A percentile compares a stretch with the other conserved stretches of the same genome.
Conservation (phyloP, 2,329 filamentous ascomycete species). For the Fusarium virguliforme region DNA sequence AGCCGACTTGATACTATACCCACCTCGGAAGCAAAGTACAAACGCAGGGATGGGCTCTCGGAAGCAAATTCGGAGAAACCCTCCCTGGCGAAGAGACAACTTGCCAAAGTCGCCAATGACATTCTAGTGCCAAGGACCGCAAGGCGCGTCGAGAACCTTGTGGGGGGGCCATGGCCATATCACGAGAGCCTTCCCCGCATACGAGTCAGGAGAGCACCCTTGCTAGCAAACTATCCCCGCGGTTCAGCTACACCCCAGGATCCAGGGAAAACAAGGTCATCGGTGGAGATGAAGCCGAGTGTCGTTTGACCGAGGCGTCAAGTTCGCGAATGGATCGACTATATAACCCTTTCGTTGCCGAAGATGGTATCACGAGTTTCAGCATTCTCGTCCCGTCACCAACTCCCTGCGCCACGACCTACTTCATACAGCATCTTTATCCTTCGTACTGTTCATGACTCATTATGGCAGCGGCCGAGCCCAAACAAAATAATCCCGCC, state of each 20-base stretch:
- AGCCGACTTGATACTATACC: background rate
- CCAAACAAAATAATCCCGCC: background rate
- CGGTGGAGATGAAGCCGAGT: background rate
- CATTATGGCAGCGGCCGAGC: background rate
- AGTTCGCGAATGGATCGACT: background rate
- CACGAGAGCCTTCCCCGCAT: slow-evolving; percentile 5
- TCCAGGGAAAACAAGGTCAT: background rate
- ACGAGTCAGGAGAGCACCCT: background rate
- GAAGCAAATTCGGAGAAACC: slow-evolving; percentile 3
- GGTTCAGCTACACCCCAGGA: slow-evolving; percentile 5
- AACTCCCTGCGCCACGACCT: background rate
- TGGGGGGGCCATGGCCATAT: background rate
- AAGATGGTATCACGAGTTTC: background rate
- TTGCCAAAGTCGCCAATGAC: background rate
- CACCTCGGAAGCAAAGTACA: slow-evolving; percentile 4
- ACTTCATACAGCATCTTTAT: background rate
- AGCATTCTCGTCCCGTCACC: background rate
- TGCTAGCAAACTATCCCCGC: background rate
- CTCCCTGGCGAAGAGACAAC: background rate
- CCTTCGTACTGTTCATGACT: background rate
- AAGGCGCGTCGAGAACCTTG: background rate
- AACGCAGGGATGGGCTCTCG: background rate
- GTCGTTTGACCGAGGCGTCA: background rate
- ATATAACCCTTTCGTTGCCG: background rate
- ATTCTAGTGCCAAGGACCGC: background rate